Conservation (phyloP, 2,329 filamentous ascomycete genomes). For the Hymenoscyphus infarciens region DNA sequence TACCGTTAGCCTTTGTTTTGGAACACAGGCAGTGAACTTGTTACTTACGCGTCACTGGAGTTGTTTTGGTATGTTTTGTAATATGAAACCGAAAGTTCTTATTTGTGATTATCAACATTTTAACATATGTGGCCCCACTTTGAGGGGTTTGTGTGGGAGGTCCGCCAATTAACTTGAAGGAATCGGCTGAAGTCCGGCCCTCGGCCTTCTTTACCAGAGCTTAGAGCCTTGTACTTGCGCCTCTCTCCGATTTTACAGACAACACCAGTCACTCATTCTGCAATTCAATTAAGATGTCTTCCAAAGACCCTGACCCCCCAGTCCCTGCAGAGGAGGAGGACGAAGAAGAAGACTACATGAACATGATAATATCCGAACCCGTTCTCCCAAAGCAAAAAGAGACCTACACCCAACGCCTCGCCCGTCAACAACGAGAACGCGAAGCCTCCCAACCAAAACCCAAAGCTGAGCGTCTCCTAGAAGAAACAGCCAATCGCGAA, state of each 20-base stretch:
- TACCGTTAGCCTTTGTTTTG: constrained; percentile 25
- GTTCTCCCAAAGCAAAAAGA: constrained; percentile 47
- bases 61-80: constrained; percentile 18
- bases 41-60: constrained; percentile 33
- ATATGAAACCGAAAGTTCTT: neutral
- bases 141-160: no score
- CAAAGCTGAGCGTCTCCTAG: constrained; percentile 76
- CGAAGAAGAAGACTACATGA: constrained; percentile 95
- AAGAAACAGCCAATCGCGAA: constrained; percentile 70
- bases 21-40: constrained; percentile 24
- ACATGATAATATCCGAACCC: constrained; percentile 80
- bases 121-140: neutral
- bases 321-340: constrained; percentile 43
- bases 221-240: no score
- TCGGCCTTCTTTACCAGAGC: neutral
- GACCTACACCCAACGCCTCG: constrained; percentile 55
- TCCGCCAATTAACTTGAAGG: neutral
- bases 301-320: constrained; percentile 15
- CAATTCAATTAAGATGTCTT: constrained; percentile 13
- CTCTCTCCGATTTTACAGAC: no score
- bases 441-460: constrained; percentile 69
- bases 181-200: neutral
- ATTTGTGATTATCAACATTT: neutral
- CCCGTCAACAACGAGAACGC: constrained; percentile 51
- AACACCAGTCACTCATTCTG: no score